These are phyloP conservation scores for Chlorencoelia australis DNA, from an alignment of 2,329 filamentous ascomycete species.

Conservation along the genomic window DNA sequence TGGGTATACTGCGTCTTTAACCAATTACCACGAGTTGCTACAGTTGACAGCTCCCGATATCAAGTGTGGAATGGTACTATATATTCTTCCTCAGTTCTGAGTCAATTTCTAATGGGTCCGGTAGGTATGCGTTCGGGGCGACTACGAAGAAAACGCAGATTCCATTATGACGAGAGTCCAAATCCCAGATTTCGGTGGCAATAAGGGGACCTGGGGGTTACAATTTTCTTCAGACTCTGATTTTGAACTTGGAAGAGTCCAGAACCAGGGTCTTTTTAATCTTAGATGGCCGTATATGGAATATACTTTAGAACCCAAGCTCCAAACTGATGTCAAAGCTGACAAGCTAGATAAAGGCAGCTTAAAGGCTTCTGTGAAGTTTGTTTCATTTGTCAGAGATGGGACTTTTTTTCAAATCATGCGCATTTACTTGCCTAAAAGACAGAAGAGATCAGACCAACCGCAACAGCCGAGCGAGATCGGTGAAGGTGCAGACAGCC, in stretches of 20 bases:
- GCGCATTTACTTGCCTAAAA: no score
- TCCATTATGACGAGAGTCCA: not conserved
- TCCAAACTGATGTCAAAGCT: no score
- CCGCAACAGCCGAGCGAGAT: no score
- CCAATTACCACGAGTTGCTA: slow-evolving; percentile 1
- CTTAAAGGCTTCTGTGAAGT: no score
- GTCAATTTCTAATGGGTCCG: no score
- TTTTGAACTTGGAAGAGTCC: not conserved
- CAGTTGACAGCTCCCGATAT: slow-evolving; percentile 3
- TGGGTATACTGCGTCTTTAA: slow-evolving; percentile 1
- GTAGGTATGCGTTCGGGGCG: slow-evolving; percentile 1
- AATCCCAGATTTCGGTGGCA: not conserved
- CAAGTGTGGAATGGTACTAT: not conserved
- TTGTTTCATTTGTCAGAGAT: no score
- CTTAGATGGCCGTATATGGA: not conserved
- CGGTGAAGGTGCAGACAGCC: no score
- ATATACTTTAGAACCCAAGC: no score
- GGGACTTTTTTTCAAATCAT: no score
- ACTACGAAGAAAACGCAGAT: not conserved
- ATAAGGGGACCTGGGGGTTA: not conserved
- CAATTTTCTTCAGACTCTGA: not conserved
- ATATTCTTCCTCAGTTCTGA: no score
- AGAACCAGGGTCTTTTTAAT: not conserved
- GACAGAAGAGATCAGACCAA: no score
- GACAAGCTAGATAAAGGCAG: no score